Base-by-base conservation (phyloP, 2,329 filamentous ascomycete species). In the Ceratocystis colombiana region DNA sequence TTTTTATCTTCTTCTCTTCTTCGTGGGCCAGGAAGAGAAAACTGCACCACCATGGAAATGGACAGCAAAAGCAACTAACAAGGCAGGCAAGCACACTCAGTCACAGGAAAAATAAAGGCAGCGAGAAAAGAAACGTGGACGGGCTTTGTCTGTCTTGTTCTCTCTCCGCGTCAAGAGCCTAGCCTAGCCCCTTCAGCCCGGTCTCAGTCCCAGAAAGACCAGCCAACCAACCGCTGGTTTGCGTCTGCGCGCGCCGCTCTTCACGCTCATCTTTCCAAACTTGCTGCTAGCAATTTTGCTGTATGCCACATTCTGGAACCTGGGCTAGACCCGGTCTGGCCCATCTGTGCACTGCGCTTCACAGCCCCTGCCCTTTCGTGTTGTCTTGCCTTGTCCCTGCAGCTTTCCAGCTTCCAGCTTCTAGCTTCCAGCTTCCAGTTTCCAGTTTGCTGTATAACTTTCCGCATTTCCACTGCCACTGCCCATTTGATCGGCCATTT, bases 241-340 rank as follows among this genome's bases (percentile, higher is more conserved):
- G 15, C 20, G n/a, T 6, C 46, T 50, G 46, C 46, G 10, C 46
- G 12, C n/a, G 10, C 46, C 5, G n/a, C n/a, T 50, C 25, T 28
- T 33, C 25, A 17, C 15, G 3, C 28, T 33, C 22, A 12, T 25
- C 20, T 12, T 53, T n/a, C 37, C 37, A 41, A 4, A 41, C 37
- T 4, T 41, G 8, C 37, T 41, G 6, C 20, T 20, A 48, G 20
- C 8, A 25, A 53, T 53, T 25, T 41, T 12, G 48, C 20, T 53
- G 48, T 53, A 25, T 25, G 48, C 48, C 48, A 53, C 53, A 30
- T 59, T 59, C 53, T 59, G 53, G 53, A 59, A 59, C 53, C 53
- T 17, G 53, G 53, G 25, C 53, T 59, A 59, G 53, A 20, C 53
- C 53, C 10, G 53, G 25, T 41, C 53, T 33, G 53, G 53, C 53